Percentiles rank a stretch among this genome's conserved stretches.
Evolutionary conservation across 139 green algal species (phyloP).

Genomic region (Picochlorum sp.): DNA sequence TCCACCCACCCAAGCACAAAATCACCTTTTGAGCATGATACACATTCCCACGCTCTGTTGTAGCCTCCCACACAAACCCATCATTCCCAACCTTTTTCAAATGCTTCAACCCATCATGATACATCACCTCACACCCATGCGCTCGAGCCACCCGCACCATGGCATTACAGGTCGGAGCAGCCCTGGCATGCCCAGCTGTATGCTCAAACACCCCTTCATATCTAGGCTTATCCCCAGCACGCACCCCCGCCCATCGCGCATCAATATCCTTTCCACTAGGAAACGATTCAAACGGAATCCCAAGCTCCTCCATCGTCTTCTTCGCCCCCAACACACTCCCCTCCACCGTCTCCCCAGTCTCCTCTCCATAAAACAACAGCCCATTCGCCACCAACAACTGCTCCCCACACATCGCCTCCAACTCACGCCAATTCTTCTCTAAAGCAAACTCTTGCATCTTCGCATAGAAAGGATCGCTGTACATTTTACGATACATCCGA

Average conservation of each 20-base stretch:
- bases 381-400: background rate
- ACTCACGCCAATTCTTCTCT: background rate
- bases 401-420: conserved; percentile 1
- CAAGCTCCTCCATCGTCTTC: conserved; percentile 1
- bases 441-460: background rate
- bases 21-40: background rate
- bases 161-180: background rate
- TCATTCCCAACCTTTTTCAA: background rate
- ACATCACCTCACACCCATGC: background rate
- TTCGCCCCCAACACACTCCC: background rate
- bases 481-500: conserved; percentile 2
- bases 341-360: conserved; percentile 4
- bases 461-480: conserved; percentile 2
- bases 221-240: background rate
- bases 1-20: background rate
- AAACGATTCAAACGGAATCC: background rate
- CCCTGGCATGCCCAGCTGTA: conserved; percentile 1
- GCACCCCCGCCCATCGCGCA: background rate
- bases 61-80: background rate
- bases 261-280: background rate
- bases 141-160: background rate
- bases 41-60: background rate
- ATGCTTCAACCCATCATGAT: background rate
- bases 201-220: conserved; percentile 7
- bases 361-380: background rate